Percentiles rank a stretch among this genome's conserved stretches.
These are phyloP conservation scores for Ascocoryne sarcoides DNA, from an alignment of 2,329 filamentous ascomycete genomes.

Conservation along the genomic window DNA sequence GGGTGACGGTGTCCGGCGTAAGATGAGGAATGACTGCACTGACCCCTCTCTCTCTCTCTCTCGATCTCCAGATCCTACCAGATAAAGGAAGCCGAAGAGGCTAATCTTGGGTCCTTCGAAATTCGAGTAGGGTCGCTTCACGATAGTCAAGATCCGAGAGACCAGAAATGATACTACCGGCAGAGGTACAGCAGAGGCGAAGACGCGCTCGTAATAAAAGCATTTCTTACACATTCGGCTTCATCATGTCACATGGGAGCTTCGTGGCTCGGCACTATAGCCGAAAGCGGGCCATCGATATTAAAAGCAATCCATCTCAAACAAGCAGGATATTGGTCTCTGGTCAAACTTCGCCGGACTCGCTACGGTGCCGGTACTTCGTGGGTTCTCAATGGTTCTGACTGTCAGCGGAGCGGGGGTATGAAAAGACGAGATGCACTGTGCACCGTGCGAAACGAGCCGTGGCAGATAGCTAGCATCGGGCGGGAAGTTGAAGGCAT, in stretches of 20 bases:
- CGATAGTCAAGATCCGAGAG: too few relatives aligned
- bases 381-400: too few relatives aligned
- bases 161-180: too few relatives aligned
- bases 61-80: too few relatives aligned
- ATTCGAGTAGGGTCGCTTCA: too few relatives aligned
- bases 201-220: slow-evolving; percentile 13
- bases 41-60: too few relatives aligned
- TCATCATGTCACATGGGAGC: slow-evolving; percentile 7
- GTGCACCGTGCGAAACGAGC: slow-evolving; percentile 3
- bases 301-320: slow-evolving; percentile 11
- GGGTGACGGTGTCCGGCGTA: too few relatives aligned
- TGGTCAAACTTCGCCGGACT: background rate
- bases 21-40: too few relatives aligned
- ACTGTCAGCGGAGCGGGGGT: background rate
- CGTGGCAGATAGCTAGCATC: background rate
- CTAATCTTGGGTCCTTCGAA: too few relatives aligned
- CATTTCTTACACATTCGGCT: slow-evolving; percentile 1
- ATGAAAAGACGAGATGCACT: background rate
- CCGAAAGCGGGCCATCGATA: slow-evolving; percentile 11
- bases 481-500: slow-evolving; percentile 13
- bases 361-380: too few relatives aligned
- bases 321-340: background rate
- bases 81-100: too few relatives aligned
- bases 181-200: too few relatives aligned
- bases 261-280: background rate